These are phyloP conservation scores for Mimosa pudica DNA, from an alignment of 306 rosid species.

Conservation along the genomic window DNA sequence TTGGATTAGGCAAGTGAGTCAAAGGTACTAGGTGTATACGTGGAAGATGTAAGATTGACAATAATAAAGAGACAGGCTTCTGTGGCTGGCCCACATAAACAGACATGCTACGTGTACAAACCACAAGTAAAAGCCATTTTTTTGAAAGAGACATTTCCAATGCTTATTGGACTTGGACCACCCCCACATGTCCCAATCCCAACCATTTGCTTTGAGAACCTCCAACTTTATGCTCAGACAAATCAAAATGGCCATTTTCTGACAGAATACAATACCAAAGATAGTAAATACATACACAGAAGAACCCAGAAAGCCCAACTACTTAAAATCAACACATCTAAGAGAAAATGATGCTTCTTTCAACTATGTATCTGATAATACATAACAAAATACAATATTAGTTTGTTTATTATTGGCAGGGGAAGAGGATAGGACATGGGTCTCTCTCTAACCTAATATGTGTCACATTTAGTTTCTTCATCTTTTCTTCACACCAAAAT, in stretches of 20 bases:
- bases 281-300: background rate
- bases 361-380: slow-evolving; percentile 21
- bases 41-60: background rate
- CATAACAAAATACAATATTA: background rate
- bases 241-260: background rate
- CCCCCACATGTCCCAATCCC: background rate
- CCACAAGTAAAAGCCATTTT: background rate
- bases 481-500: slow-evolving; percentile 92
- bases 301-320: slow-evolving; percentile 29
- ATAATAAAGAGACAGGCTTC: background rate
- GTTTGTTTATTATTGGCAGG: slow-evolving; percentile 44
- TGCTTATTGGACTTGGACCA: slow-evolving; percentile 15
- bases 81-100: background rate
- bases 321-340: slow-evolving; percentile 28
- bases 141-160: slow-evolving; percentile 4
- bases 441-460: slow-evolving; percentile 77
- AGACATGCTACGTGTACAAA: slow-evolving; percentile 10
- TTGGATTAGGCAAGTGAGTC: background rate
- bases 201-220: background rate
- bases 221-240: background rate
- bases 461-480: slow-evolving; percentile 68
- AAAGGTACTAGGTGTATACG: background rate
- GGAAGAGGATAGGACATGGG: slow-evolving; percentile 80
- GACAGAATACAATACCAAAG: background rate
- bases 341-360: background rate